Percentiles rank a stretch among this genome's conserved stretches.
Conservation (phyloP, 176 grass and related monocot species). For the Phoenix dactylifera region DNA sequence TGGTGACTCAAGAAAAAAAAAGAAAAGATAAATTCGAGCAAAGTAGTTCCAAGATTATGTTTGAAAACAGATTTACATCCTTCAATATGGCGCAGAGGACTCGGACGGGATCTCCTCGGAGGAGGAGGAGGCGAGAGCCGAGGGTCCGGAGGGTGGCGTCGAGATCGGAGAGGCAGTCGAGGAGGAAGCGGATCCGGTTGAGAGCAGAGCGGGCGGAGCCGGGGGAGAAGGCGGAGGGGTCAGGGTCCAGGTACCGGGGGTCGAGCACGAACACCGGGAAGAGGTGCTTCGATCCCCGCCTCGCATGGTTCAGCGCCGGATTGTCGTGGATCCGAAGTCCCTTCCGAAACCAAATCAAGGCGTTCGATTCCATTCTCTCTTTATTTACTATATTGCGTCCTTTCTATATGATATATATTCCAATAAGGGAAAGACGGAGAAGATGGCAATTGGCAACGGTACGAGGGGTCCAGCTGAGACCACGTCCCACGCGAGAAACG, state of each 20-base stretch:
- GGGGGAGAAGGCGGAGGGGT: conserved; percentile 42
- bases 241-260: conserved; percentile 57
- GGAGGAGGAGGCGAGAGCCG: conserved; percentile 64
- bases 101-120: conserved; percentile 43
- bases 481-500: too few species aligned
- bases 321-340: conserved; percentile 89
- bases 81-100: conserved; percentile 50
- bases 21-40: too few species aligned
- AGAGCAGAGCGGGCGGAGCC: conserved; percentile 58
- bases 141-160: conserved; percentile 49
- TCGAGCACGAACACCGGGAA: conserved; percentile 93
- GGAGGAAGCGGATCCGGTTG: conserved; percentile 67
- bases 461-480: too few species aligned
- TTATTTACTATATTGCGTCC: too few species aligned
- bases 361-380: conserved; percentile 7
- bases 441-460: too few species aligned
- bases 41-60: too few species aligned
- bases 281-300: conserved; percentile 31
- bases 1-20: too few species aligned
- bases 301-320: conserved; percentile 60
- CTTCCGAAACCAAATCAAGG: conserved; percentile 90
- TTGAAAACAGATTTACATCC: conserved; percentile 36
- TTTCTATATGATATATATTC: too few species aligned
- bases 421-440: too few species aligned
- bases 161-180: conserved; percentile 75